Conservation (phyloP, 2,329 filamentous ascomycete species). For the Fusarium nurragi region DNA sequence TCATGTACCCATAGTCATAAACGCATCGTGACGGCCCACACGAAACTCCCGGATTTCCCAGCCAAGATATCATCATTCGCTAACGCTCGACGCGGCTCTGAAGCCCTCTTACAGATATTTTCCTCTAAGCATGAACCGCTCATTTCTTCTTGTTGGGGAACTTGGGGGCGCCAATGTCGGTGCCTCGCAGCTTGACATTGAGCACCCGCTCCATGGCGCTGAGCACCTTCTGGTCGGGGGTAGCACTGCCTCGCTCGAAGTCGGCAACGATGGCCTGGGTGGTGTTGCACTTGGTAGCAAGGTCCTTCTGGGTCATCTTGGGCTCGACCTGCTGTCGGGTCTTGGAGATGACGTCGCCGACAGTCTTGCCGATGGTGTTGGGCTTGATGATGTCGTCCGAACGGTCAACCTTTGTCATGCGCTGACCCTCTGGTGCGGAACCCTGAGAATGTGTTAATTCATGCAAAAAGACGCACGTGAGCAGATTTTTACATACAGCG, state of each 20-base stretch:
- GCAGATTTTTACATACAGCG: slow-evolving; percentile 50
- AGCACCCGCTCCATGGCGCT: slow-evolving; percentile 81
- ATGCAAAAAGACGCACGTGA: not conserved
- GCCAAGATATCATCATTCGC: slow-evolving; percentile 44
- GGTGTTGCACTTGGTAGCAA: slow-evolving; percentile 89
- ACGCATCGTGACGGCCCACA: slow-evolving; percentile 41
- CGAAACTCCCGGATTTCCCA: slow-evolving; percentile 42
- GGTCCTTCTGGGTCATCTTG: slow-evolving; percentile 94
- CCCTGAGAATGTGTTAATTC: slow-evolving; percentile 41
- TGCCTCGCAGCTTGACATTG: slow-evolving; percentile 86
- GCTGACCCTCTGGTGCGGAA: slow-evolving; percentile 77
- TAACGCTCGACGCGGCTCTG: slow-evolving; percentile 44
- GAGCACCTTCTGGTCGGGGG: slow-evolving; percentile 86
- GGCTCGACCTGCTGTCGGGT: slow-evolving; percentile 83
- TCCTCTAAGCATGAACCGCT: slow-evolving; percentile 32
- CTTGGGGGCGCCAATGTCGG: slow-evolving; percentile 85
- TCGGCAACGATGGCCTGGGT: slow-evolving; percentile 81
- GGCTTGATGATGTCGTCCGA: slow-evolving; percentile 97
- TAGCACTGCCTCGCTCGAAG: slow-evolving; percentile 82
- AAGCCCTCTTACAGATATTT: slow-evolving; percentile 39
- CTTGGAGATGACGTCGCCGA: slow-evolving; percentile 84
- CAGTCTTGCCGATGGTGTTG: slow-evolving; percentile 83
- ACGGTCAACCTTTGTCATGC: slow-evolving; percentile 96
- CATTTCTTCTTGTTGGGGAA: slow-evolving; percentile 75
- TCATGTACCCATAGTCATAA: slow-evolving; percentile 43